phyloP scores from a whole-genome alignment of 306 rosid genomes.

The Datisca glomerata region DNA sequence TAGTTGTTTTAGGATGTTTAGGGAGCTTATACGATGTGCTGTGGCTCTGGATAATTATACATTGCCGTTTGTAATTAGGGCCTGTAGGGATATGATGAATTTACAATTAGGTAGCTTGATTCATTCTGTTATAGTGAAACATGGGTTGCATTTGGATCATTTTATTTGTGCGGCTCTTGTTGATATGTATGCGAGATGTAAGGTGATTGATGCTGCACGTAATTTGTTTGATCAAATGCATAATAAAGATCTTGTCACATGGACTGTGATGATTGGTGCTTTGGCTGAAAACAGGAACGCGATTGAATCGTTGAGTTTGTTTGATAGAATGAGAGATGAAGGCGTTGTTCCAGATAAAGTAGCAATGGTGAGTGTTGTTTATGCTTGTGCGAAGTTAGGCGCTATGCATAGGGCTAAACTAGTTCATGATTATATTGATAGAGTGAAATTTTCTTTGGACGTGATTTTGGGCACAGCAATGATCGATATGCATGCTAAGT shows the following conservation, averaged over 20 bases:
- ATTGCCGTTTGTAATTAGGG: slow-evolving; percentile 54
- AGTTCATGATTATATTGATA: slow-evolving; percentile 36
- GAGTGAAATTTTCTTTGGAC: slow-evolving; percentile 34
- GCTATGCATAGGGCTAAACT: slow-evolving; percentile 55
- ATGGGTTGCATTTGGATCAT: slow-evolving; percentile 35
- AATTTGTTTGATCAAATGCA: slow-evolving; percentile 47
- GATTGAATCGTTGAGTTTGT: slow-evolving; percentile 44
- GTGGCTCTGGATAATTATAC: slow-evolving; percentile 39
- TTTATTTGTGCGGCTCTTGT: slow-evolving; percentile 56
- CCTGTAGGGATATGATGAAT: slow-evolving; percentile 39
- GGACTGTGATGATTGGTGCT: slow-evolving; percentile 71
- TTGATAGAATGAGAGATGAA: slow-evolving; percentile 59
- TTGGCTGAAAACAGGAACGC: slow-evolving; percentile 41
- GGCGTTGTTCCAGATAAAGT: slow-evolving; percentile 57
- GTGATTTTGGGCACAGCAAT: slow-evolving; percentile 63
- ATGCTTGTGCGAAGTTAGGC: slow-evolving; percentile 69
- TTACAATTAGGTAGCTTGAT: slow-evolving; percentile 37
- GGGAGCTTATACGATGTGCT: slow-evolving; percentile 38
- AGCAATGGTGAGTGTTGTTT: slow-evolving; percentile 50
- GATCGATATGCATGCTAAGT: slow-evolving; percentile 72
- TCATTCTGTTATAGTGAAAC: slow-evolving; percentile 38
- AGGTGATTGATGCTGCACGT: slow-evolving; percentile 34
- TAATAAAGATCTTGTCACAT: slow-evolving; percentile 42
- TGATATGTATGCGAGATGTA: slow-evolving; percentile 56
- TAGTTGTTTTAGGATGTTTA: slow-evolving; percentile 37